phyloP scores from a whole-genome alignment of 1,139 yeast species.

The Insectozyma bohioensis region DNA sequence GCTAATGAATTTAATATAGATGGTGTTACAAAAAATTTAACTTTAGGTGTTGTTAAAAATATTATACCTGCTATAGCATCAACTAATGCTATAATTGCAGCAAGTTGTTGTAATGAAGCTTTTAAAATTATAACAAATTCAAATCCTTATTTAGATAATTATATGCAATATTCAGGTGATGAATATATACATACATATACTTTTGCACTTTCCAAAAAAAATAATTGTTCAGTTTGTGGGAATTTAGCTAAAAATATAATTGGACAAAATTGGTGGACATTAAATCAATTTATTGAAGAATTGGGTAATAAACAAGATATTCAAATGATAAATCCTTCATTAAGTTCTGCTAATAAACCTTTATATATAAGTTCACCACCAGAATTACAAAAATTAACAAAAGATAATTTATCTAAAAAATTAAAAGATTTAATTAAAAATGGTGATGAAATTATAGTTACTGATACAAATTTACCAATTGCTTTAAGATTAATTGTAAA shows the following conservation, averaged over 20 bases:
- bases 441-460: constrained; percentile 55
- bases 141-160: constrained; percentile 71
- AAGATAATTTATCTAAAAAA: constrained; percentile 41
- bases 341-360: constrained; percentile 40
- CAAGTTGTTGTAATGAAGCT: constrained; percentile 86
- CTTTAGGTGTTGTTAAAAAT: constrained; percentile 87
- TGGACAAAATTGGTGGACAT: constrained; percentile 41
- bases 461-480: constrained; percentile 58
- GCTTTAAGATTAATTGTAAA: constrained; percentile 26
- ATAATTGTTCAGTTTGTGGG: constrained; percentile 78
- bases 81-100: constrained; percentile 91
- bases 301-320: constrained; percentile 32
- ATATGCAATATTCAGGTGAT: constrained; percentile 85
- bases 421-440: constrained; percentile 37
- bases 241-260: constrained; percentile 32
- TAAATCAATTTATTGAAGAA: constrained; percentile 49
- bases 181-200: constrained; percentile 75
- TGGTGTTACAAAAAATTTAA: constrained; percentile 70
- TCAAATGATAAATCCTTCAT: constrained; percentile 50
- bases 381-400: constrained; percentile 47
- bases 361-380: constrained; percentile 56
- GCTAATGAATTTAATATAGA: constrained; percentile 66
- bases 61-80: constrained; percentile 95
- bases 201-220: constrained; percentile 58
- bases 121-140: constrained; percentile 72